Conservation (phyloP, 2,329 filamentous ascomycete species). For the Sphaerostilbella broomeana region DNA sequence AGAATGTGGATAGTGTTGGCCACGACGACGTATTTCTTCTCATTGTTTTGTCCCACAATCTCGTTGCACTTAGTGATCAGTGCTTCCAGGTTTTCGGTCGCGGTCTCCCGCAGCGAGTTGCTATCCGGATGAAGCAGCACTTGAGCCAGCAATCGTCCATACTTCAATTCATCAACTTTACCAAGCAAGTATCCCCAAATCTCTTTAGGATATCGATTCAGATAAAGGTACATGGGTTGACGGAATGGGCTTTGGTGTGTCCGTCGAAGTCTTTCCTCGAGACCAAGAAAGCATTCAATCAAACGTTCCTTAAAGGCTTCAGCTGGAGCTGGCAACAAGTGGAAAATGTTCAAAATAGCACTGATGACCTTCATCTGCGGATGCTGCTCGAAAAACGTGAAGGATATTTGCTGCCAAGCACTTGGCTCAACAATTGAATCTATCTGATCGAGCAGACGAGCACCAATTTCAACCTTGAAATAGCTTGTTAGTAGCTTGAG, state of each 20-base stretch:
- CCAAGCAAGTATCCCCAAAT: slow-evolving; percentile 74
- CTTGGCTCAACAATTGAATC: slow-evolving; percentile 79
- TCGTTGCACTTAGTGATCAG: slow-evolving; percentile 64
- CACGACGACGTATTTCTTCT: slow-evolving; percentile 60
- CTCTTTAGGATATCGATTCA: slow-evolving; percentile 88
- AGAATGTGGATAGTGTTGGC: slow-evolving; percentile 86
- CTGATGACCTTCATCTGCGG: slow-evolving; percentile 90
- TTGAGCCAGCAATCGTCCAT: slow-evolving; percentile 87
- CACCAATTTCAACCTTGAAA: slow-evolving; percentile 97
- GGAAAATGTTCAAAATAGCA: slow-evolving; percentile 93
- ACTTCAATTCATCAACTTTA: slow-evolving; percentile 75
- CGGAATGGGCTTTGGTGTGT: slow-evolving; percentile 91
- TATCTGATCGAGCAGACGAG: slow-evolving; percentile 87
- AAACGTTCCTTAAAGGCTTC: slow-evolving; percentile 86
- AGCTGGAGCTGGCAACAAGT: slow-evolving; percentile 84
- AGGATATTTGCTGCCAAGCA: slow-evolving; percentile 81
- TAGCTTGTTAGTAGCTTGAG: slow-evolving; percentile 92
- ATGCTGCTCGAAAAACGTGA: slow-evolving; percentile 90
- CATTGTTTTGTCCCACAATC: slow-evolving; percentile 56
- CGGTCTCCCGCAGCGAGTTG: slow-evolving; percentile 64
- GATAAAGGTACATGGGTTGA: slow-evolving; percentile 80
- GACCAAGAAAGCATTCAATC: slow-evolving; percentile 80
- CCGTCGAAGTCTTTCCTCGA: slow-evolving; percentile 77
- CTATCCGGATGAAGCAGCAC: slow-evolving; percentile 72
- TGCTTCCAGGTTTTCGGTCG: slow-evolving; percentile 64